Conservation (phyloP, 495 filamentous ascomycete genomes). For the Cladorrhinum samala region DNA sequence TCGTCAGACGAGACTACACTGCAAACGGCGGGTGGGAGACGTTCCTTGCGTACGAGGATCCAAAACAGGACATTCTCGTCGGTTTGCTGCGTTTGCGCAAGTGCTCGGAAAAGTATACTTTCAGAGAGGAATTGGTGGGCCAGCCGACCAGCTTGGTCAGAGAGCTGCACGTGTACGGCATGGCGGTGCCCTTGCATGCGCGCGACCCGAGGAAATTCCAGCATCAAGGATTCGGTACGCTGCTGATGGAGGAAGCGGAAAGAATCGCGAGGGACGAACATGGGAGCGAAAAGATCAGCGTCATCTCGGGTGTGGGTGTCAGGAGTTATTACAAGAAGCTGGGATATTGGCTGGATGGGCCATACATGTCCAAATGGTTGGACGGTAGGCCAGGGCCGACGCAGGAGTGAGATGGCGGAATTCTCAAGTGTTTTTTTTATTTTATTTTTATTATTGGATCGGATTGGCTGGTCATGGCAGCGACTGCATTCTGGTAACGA, state of each 20-base stretch:
- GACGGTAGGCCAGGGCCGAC: conserved; percentile 35
- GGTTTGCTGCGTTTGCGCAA: conserved; percentile 84
- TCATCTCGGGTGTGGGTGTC: conserved; percentile 93
- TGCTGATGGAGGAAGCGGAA: conserved; percentile 97
- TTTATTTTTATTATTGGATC: too few relatives aligned
- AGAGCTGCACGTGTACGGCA: conserved; percentile 94
- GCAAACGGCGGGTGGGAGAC: conserved; percentile 98
- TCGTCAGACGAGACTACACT: conserved; percentile 89
- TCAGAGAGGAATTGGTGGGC: conserved; percentile 75
- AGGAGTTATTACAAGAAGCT: conserved; percentile 88
- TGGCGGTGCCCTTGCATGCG: conserved; percentile 89
- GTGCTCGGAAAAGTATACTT: conserved; percentile 84
- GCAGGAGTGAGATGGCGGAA: conserved; percentile 4
- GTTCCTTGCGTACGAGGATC: conserved; percentile 95
- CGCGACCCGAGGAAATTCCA: conserved; percentile 94
- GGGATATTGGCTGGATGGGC: conserved; percentile 87
- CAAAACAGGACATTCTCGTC: conserved; percentile 96
- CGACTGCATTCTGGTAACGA: too few relatives aligned
- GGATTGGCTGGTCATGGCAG: too few relatives aligned
- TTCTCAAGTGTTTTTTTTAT: too few relatives aligned
- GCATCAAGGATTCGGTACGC: conserved; percentile 93
- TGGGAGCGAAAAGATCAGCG: conserved; percentile 84
- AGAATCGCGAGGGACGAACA: conserved; percentile 91
- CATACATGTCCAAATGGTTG: conserved; percentile 76
- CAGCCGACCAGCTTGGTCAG: conserved; percentile 89